phyloP scores from a whole-genome alignment of 345 rosid genomes.

The Eucalyptus sp. region DNA sequence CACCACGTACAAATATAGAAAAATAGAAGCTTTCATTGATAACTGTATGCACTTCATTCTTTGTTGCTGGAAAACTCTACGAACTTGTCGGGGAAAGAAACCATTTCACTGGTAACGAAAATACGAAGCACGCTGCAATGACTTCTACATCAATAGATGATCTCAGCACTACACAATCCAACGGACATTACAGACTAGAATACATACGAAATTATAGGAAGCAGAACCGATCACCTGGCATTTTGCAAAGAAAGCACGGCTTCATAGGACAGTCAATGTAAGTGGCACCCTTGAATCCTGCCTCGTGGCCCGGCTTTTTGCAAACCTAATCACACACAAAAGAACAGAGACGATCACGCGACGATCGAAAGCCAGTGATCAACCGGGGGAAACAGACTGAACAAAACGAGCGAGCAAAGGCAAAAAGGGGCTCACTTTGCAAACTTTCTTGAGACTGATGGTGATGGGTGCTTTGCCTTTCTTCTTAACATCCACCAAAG shows the following conservation, averaged over 20 bases:
- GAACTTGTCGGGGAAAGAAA: background rate
- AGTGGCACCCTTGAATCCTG: slow-evolving; percentile 91
- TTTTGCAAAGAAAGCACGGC: slow-evolving; percentile 92
- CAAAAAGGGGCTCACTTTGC: slow-evolving; percentile 46
- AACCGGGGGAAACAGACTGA: background rate
- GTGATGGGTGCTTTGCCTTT: slow-evolving; percentile 74
- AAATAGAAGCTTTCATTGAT: background rate
- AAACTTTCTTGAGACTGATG: slow-evolving; percentile 85
- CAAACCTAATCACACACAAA: slow-evolving; percentile 46
- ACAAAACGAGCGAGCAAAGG: background rate
- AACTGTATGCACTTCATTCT: background rate
- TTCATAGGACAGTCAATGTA: slow-evolving; percentile 96
- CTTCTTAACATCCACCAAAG: slow-evolving; percentile 9
- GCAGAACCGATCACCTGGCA: slow-evolving; percentile 47
- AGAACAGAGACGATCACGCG: background rate
- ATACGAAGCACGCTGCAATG: background rate
- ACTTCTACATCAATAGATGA: background rate
- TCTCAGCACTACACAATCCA: background rate
- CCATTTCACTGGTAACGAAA: background rate
- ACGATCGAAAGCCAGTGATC: background rate
- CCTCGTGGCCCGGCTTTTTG: slow-evolving; percentile 85
- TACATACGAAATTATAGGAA: background rate
- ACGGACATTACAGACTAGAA: background rate
- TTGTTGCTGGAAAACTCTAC: background rate
- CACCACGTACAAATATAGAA: background rate